Evolutionary conservation across 148 eudicot genomes (phyloP).

Genomic region (Nepenthes mirabilis): DNA sequence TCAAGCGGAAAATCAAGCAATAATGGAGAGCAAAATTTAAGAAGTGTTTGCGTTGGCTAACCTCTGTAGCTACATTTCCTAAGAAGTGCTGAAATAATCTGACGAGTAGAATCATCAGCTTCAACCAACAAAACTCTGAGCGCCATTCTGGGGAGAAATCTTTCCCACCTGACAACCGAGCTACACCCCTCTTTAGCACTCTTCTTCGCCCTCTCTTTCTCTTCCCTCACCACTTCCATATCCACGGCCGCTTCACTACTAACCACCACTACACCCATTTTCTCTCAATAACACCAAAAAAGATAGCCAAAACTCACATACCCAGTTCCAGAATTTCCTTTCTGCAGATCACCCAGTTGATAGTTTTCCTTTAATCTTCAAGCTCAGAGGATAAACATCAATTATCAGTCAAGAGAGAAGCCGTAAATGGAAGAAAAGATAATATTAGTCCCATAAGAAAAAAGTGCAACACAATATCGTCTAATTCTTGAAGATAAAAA

Average conservation of each 20-base stretch:
- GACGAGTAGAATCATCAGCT: constrained; percentile 83
- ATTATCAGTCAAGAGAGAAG: too few species aligned
- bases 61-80: constrained; percentile 83
- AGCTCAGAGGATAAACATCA: too few species aligned
- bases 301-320: neutral
- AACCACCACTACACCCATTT: constrained; percentile 40
- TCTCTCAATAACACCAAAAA: neutral
- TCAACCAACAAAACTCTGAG: constrained; percentile 69
- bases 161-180: constrained; percentile 48
- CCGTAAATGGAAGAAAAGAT: too few species aligned
- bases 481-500: neutral
- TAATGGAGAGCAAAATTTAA: neutral
- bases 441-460: too few species aligned
- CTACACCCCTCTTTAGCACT: constrained; percentile 7
- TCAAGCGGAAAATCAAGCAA: neutral
- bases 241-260: constrained; percentile 27
- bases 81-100: constrained; percentile 81
- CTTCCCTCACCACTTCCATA: constrained; percentile 11
- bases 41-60: constrained; percentile 1
- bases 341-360: neutral
- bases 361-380: too few species aligned
- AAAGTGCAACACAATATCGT: too few species aligned
- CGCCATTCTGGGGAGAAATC: constrained; percentile 40
- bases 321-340: neutral
- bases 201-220: constrained; percentile 8